Percentiles rank a stretch among this genome's conserved stretches.
Conservation (phyloP, 805 yeast species). For the Pichia thaimueangensis region DNA sequence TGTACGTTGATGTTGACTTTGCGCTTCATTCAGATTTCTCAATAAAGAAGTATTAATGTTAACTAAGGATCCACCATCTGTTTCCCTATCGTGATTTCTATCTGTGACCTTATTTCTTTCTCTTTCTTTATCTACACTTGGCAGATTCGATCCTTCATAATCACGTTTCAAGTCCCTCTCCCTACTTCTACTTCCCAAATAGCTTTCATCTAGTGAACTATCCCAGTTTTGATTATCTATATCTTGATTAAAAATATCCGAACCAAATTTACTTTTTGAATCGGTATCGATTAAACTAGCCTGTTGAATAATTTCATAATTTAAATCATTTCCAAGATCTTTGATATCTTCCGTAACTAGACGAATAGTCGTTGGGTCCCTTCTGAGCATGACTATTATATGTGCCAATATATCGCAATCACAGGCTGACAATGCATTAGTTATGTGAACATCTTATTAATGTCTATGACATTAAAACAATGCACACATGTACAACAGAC, state of each 20-base stretch:
- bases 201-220: constrained; percentile 11
- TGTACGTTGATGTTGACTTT: too few species aligned
- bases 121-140: neutral
- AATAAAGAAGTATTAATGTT: neutral
- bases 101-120: too few species aligned
- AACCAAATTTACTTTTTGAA: neutral
- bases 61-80: too few species aligned
- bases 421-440: too few species aligned
- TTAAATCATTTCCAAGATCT: constrained; percentile 23
- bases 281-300: constrained; percentile 14
- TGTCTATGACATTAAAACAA: too few species aligned
- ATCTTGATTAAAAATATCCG: neutral
- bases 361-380: constrained; percentile 63
- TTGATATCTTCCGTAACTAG: constrained; percentile 63
- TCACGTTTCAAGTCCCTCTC: neutral
- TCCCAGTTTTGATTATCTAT: constrained; percentile 10
- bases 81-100: too few species aligned
- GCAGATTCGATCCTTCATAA: neutral
- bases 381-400: constrained; percentile 62
- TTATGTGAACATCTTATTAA: too few species aligned
- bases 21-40: neutral
- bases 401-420: too few species aligned
- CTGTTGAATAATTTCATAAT: constrained; percentile 8
- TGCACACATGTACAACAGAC: too few species aligned
- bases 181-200: constrained; percentile 8